Base-by-base conservation (phyloP, 495 filamentous ascomycete species). In the Aspergillus cavernicola region DNA sequence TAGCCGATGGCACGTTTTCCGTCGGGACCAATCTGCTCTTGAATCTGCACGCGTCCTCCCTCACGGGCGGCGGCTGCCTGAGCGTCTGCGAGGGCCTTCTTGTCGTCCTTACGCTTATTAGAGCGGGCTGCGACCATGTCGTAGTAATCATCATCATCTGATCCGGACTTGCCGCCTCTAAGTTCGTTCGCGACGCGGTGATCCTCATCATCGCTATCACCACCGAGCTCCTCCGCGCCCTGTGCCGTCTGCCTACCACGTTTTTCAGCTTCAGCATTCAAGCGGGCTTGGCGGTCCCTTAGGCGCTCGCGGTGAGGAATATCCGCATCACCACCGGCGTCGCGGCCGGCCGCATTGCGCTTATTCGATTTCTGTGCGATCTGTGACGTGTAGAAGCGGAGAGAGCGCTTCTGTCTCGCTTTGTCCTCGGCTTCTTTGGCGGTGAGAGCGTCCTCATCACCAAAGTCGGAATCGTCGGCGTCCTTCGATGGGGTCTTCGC, bases 301-400 rank as follows among this genome's bases (percentile, higher is more conserved):
- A 93, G 70, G 44, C 95, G 85, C 64, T 98, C 93, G 33, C 89
- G 80, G 66, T 96, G 85, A 15, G 93, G 93, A 44, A 98, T 78
- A 78, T 98, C 93, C 26, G 80, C 81, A 65, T 98, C 93, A 62
- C 93, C 93, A 63, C 95, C 95, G 7, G 89, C 82, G 56, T 92
- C 86, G 45, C 85, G 81, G 47, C 88, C 89, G 20, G 89, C 89
- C n/a, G 76, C 83, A 4, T 77, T 85, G 29, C 93, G 89, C 61
- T 88, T 91, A 70, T 88, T 92, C 50, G 87, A 80, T 69, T 96
- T 96, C 64, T 96, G 91, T 23, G 88, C 86, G 50, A 97, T 88
- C 64, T 97, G 93, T 5, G 90, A 93, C 20, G 95, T 96, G 78
- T 98, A 97, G 73, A 98, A 98, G 48, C 89, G 85, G 33, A 98